A percentile compares a stretch with the other conserved stretches of the same genome.
Conservation (phyloP, 768 basidiomycete species). For the Calocybe cyanea region DNA sequence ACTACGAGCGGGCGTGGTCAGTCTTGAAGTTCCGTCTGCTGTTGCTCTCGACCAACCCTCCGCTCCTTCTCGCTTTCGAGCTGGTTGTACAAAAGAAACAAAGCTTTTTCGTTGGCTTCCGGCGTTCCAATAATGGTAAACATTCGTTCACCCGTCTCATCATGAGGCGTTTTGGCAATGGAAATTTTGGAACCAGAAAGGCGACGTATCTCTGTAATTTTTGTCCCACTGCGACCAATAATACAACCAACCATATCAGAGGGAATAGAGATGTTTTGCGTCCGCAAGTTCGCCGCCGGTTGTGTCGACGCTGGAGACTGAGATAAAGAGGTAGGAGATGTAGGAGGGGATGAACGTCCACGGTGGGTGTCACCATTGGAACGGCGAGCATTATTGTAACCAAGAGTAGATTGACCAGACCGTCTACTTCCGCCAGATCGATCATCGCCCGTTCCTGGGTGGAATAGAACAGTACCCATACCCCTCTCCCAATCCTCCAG, state of each 20-base stretch:
- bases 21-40: conserved; percentile 62
- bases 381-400: conserved; percentile 50
- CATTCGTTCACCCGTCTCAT: conserved; percentile 99
- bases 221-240: conserved; percentile 94
- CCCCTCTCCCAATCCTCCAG: conserved; percentile 97
- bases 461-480: conserved; percentile 91
- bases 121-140: conserved; percentile 97
- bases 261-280: conserved; percentile 99
- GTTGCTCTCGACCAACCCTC: conserved; percentile 81
- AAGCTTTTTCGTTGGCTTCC: conserved; percentile 95
- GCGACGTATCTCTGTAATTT: conserved; percentile 98
- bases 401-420: conserved; percentile 40
- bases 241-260: conserved; percentile 98
- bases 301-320: conserved; percentile 51
- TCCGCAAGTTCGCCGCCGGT: conserved; percentile 80
- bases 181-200: conserved; percentile 97
- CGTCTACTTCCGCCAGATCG: conserved; percentile 47
- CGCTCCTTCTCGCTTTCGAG: conserved; percentile 95
- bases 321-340: conserved; percentile 38
- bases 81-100: conserved; percentile 96
- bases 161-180: conserved; percentile 98
- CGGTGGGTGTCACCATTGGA: conserved; percentile 56
- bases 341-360: conserved; percentile 47
- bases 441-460: conserved; percentile 85
- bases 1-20: conserved; percentile 18